Conservation (phyloP, 179 eudicot species). For the Beta corolliflora region DNA sequence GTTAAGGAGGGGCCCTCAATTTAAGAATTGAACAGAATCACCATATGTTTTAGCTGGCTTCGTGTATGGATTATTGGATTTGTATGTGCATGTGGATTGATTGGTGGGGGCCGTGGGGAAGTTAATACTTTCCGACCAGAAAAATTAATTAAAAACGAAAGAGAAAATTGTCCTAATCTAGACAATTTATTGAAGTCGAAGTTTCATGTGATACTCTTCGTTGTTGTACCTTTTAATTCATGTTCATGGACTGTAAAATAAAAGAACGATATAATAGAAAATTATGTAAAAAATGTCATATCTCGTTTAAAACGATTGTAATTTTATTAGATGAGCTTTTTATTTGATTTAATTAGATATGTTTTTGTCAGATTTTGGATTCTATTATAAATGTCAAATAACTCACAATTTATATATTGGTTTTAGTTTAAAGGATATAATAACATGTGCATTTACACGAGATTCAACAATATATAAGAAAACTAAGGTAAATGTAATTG, state of each 20-base stretch:
- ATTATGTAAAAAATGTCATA: too few species aligned
- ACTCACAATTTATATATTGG: too few species aligned
- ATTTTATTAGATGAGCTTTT: too few species aligned
- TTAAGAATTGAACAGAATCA: conserved; percentile 1
- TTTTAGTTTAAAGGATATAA: too few species aligned
- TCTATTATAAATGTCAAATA: too few species aligned
- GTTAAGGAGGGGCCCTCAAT: not conserved
- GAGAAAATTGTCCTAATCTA: not conserved
- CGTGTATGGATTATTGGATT: not conserved
- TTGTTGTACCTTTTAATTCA: not conserved
- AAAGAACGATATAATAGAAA: not conserved
- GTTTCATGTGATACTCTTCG: conserved; percentile 13
- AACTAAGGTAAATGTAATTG: too few species aligned
- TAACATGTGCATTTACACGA: too few species aligned
- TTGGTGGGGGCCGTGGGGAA: conserved; percentile 19
- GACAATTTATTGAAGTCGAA: conserved; percentile 10
- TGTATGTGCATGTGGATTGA: conserved; percentile 32
- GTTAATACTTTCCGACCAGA: conserved; percentile 16
- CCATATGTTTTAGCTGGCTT: conserved; percentile 19
- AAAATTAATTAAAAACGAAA: not conserved
- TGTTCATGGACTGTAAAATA: not conserved
- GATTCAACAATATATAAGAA: too few species aligned
- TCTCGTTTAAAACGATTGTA: too few species aligned
- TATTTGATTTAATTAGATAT: too few species aligned
- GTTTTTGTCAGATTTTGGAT: too few species aligned